Evolutionary conservation across 2,329 filamentous ascomycete genomes (phyloP).

Genomic region (Cladophialophora chaetospira): DNA sequence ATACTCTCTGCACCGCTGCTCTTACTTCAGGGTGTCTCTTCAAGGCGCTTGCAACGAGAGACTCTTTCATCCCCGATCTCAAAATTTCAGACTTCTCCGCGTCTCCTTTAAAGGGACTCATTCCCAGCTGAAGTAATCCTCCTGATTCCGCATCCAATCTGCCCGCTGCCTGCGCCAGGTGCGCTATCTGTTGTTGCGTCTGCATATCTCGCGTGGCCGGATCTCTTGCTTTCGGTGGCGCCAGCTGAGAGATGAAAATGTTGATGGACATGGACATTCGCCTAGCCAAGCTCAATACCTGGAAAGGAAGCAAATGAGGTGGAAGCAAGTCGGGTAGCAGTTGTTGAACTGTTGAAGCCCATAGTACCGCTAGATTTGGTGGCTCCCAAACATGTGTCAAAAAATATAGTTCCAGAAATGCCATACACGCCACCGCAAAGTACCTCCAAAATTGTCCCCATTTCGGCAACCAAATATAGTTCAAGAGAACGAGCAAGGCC

Average conservation of each 20-base stretch:
- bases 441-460: slow-evolving; percentile 50
- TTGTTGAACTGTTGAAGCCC: slow-evolving; percentile 20
- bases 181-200: slow-evolving; percentile 65
- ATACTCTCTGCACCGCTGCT: slow-evolving; percentile 70
- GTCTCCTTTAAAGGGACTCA: slow-evolving; percentile 79
- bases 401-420: slow-evolving; percentile 59
- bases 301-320: slow-evolving; percentile 70
- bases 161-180: slow-evolving; percentile 63
- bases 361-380: slow-evolving; percentile 14
- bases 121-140: slow-evolving; percentile 73
- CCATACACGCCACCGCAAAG: slow-evolving; percentile 55
- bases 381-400: slow-evolving; percentile 50
- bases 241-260: slow-evolving; percentile 80
- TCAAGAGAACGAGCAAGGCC: slow-evolving; percentile 34
- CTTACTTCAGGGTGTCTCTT: slow-evolving; percentile 77
- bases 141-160: slow-evolving; percentile 69
- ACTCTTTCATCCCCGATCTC: slow-evolving; percentile 75
- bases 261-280: slow-evolving; percentile 76
- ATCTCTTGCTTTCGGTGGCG: slow-evolving; percentile 54
- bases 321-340: slow-evolving; percentile 47
- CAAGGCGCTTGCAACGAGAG: slow-evolving; percentile 84
- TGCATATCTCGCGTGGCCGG: slow-evolving; percentile 43
- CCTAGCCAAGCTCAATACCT: slow-evolving; percentile 73
- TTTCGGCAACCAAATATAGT: slow-evolving; percentile 32
- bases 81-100: slow-evolving; percentile 64